These are phyloP conservation scores for Ephemerocybe angulata DNA, from an alignment of 768 basidiomycete species.

Conservation along the genomic window DNA sequence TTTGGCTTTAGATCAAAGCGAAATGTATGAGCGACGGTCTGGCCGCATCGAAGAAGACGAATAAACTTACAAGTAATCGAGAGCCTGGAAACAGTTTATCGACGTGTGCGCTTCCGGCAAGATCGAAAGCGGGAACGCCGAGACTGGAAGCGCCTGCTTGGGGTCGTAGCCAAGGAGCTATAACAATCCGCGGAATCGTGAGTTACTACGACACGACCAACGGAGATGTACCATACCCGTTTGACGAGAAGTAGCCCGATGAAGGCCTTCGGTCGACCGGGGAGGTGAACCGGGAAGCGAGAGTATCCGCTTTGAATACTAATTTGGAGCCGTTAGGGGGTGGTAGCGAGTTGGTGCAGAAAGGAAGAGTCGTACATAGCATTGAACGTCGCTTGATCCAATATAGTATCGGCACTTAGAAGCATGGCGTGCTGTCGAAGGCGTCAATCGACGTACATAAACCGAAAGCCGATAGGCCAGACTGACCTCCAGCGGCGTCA, in stretches of 20 bases:
- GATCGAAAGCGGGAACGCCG: conserved; percentile 72
- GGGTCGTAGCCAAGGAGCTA: conserved; percentile 93
- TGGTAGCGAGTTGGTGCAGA: neutral
- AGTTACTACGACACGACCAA: neutral
- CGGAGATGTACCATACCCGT: conserved; percentile 44
- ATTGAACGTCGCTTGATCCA: conserved; percentile 79
- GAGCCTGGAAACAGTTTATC: conserved; percentile 92
- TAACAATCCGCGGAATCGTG: neutral
- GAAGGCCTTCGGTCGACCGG: conserved; percentile 66
- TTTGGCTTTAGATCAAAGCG: conserved; percentile 58
- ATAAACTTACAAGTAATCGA: conserved; percentile 80
- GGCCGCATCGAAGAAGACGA: neutral
- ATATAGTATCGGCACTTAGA: conserved; percentile 68
- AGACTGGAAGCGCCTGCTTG: conserved; percentile 65
- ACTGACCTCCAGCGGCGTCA: conserved; percentile 72
- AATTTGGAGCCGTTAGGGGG: neutral
- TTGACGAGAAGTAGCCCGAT: conserved; percentile 84
- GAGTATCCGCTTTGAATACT: conserved; percentile 82
- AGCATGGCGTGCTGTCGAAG: conserved; percentile 70
- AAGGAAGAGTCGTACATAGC: conserved; percentile 66
- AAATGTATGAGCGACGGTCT: neutral
- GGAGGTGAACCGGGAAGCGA: conserved; percentile 83
- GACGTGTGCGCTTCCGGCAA: conserved; percentile 85
- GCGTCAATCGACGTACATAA: too few species aligned
- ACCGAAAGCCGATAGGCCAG: conserved; percentile 13